Base-by-base conservation (phyloP, 768 basidiomycete species). In the Mycena amicta region DNA sequence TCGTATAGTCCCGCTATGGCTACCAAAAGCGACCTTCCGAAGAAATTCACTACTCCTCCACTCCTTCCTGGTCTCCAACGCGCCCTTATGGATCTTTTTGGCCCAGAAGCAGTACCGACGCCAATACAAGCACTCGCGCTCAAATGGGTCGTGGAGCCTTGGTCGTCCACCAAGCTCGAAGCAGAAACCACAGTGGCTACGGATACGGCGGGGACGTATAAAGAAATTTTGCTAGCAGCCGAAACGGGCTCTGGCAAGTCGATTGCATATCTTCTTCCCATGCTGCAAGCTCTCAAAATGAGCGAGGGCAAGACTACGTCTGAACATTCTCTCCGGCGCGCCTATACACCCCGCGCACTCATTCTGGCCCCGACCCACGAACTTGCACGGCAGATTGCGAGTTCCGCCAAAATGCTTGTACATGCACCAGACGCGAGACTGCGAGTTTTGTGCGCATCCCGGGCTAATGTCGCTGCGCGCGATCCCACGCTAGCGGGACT, bases 201-300 rank as follows among this genome's bases (percentile, higher is more conserved):
- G 31, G 53, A 33, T 2, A 49, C 51, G 66, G 23, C 52, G 59
- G 30, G 57, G 65, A 68, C 68, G 25, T 79, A 75, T 67, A 74
- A 75, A 46, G 76, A 85, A 49, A 87, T 81, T 62, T 81, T 96
- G 5, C 79, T 96, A 1, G 94, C 92, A 0, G 88, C 90, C 0
- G 93, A 95, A 72, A 96, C 93, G 0, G 94, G 95, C 16, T 93
- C 92, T 0, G 94, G 93, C 1, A 96, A 96, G 75, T 93, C 90
- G 2, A 83, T 95, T 27, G 94, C 95, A 1, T 96, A 95, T 71
- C 82, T 95, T 41, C 80, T 95, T 4, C 94, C 94, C 0, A 71
- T 95, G 53, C 78, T 96, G 2, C 90, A 95, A 62, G 75, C 81
- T 61, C 76, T 95, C 68, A 96, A 96, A 70, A 68, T 64, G 51